Evolutionary conservation across 805 yeast genomes (phyloP), one percentile per base, ranked within the genome.

Genomic region (Candida montana): DNA sequence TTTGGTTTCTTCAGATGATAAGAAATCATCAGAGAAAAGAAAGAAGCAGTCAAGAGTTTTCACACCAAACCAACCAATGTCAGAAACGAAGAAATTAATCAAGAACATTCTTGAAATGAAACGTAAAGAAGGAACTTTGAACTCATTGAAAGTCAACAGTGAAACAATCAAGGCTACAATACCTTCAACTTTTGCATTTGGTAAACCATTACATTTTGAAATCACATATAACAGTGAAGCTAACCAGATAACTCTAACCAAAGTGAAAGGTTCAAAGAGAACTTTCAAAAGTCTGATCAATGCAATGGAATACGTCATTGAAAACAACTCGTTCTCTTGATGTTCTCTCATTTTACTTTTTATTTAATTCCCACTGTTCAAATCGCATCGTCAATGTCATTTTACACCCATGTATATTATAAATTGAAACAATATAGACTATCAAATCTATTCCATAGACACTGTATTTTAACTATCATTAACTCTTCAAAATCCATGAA

Each of bases 41-140:
- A 48, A 20, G 21, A 24, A 20, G 9, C 31, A 30, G 3, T 24
- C 33, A 7, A 49, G 45, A 33, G 33, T 38, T 3, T 55, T 50
- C 41, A 37, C 51, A 2, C 30, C 51, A 7, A 48, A 32, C 37
- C 35, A 53, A 21, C 53, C 57, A 7, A 41, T 54, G 15, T 28
- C 44, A 5, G 35, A 39, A 8, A 44, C 59, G 26, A 57, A 50
- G 39, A 53, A 46, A 33, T 51, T 57, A 20, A 52, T 56, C 30
- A 64, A 61, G 41, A 63, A 62, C 39, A 72, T 73, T 7, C 55
- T 75, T 40, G 67, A 65, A 46, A 55, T 74, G 52, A 72, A 73
- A 50, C 58, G 64, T 41, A 64, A 71, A 40, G 79, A 75, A 53
- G 80, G 80, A 0, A 64, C 79, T 3, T 63, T 75, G 20, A 69